A percentile compares a stretch with the other conserved stretches of the same genome.
Evolutionary conservation across 2,329 filamentous ascomycete species (phyloP).

Genomic region (Alternaria sp.): DNA sequence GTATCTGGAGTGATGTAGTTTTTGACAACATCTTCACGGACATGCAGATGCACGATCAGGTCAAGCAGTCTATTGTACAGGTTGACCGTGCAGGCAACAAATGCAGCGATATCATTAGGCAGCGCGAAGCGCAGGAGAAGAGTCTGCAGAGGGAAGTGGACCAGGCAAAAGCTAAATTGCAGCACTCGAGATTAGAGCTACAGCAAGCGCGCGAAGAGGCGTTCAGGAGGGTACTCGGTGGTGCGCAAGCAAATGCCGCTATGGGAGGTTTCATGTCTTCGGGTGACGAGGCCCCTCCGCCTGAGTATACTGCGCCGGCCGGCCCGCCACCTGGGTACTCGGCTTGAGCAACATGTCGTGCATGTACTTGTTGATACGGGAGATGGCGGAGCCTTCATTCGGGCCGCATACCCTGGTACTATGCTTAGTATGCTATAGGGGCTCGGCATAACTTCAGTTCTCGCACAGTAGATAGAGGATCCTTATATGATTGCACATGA

Average conservation of each 20-base stretch:
- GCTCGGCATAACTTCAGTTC: background rate
- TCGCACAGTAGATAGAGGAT: background rate
- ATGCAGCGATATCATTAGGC: slow-evolving; percentile 46
- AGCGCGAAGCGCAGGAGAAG: slow-evolving; percentile 41
- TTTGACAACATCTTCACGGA: slow-evolving; percentile 65
- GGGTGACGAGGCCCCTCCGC: slow-evolving; percentile 13
- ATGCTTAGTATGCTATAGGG: background rate
- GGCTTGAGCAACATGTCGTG: background rate
- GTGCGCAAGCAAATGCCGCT: slow-evolving; percentile 5
- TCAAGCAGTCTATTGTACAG: slow-evolving; percentile 55
- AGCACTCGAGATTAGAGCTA: slow-evolving; percentile 45
- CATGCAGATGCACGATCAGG: slow-evolving; percentile 61
- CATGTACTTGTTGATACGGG: background rate
- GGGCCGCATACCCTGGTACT: background rate
- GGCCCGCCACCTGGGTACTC: slow-evolving; percentile 14
- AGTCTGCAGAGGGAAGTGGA: slow-evolving; percentile 34
- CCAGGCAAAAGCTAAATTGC: slow-evolving; percentile 44
- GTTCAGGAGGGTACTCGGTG: slow-evolving; percentile 46
- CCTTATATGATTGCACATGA: background rate
- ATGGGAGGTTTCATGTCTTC: background rate
- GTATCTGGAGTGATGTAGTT: slow-evolving; percentile 61
- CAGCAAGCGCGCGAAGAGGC: slow-evolving; percentile 58
- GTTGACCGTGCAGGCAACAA: slow-evolving; percentile 28
- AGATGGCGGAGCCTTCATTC: background rate
- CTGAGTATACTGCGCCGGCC: slow-evolving; percentile 21